Conservation (phyloP, 2,329 filamentous ascomycete genomes). For the Ophiosphaerella herpotricha region DNA sequence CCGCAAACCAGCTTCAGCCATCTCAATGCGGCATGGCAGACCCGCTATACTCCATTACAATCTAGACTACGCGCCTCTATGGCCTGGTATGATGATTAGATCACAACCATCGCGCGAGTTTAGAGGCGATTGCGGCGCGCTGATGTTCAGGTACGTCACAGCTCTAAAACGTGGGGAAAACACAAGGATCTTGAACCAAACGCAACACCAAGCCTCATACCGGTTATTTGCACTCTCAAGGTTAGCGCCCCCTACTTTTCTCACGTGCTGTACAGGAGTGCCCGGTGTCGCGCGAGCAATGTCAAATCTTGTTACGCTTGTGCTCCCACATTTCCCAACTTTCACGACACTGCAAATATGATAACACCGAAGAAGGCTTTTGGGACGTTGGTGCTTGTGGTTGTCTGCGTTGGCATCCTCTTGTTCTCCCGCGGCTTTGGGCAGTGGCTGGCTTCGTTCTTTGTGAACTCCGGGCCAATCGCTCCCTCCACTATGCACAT, state of each 20-base stretch:
- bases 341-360: too few relatives aligned
- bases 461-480: slow-evolving; percentile 17
- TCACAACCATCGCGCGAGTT: slow-evolving; percentile 1
- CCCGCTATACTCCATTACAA: slow-evolving; percentile 14
- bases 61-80: slow-evolving; percentile 20
- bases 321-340: not conserved
- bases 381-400: too few relatives aligned
- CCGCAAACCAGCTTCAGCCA: slow-evolving; percentile 25
- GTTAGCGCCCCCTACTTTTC: slow-evolving; percentile 16
- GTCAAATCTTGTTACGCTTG: not conserved
- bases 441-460: slow-evolving; percentile 21
- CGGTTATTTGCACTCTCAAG: slow-evolving; percentile 4
- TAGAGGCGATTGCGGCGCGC: not conserved
- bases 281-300: too few relatives aligned
- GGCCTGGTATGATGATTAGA: slow-evolving; percentile 11
- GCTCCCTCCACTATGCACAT: slow-evolving; percentile 35
- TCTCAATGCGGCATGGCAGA: slow-evolving; percentile 18
- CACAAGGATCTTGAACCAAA: too few relatives aligned
- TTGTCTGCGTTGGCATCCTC: slow-evolving; percentile 4
- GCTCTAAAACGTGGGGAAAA: slow-evolving; percentile 1
- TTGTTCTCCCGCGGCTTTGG: slow-evolving; percentile 25
- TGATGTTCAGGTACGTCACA: slow-evolving; percentile 24
- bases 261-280: slow-evolving; percentile 10
- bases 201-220: not conserved
- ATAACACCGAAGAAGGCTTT: too few relatives aligned